A percentile compares a stretch with the other conserved stretches of the same genome.
Evolutionary conservation across 2,329 filamentous ascomycete species (phyloP).

Genomic region (Aspergillus amoenus): DNA sequence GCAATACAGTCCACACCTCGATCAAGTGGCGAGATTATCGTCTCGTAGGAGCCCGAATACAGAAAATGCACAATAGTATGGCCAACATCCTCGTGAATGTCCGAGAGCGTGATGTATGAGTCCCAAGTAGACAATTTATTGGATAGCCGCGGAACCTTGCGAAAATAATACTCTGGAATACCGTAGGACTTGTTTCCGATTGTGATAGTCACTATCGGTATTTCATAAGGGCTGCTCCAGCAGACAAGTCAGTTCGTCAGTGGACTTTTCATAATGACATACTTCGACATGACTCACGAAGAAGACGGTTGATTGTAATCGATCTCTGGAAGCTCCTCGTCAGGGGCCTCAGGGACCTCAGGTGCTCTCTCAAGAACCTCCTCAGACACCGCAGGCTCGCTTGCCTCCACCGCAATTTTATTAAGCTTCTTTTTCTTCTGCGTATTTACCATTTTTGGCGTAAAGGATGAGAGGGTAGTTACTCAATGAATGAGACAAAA

Average conservation of each 20-base stretch:
- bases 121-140: neutral
- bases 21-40: conserved; percentile 2
- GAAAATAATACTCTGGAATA: neutral
- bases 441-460: neutral
- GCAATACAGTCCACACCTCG: neutral
- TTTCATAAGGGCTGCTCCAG: neutral
- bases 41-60: conserved; percentile 18
- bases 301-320: neutral
- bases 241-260: neutral
- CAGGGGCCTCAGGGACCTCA: too few relatives aligned
- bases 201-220: neutral
- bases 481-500: neutral
- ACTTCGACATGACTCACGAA: neutral
- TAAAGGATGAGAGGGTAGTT: neutral
- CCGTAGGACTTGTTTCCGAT: neutral
- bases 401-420: neutral
- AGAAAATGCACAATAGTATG: conserved; percentile 22
- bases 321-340: neutral
- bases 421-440: neutral
- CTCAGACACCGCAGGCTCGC: too few relatives aligned
- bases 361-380: too few relatives aligned
- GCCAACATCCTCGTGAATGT: conserved; percentile 26
- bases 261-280: neutral
- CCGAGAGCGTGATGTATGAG: neutral
- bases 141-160: too few relatives aligned